phyloP scores from a whole-genome alignment of 2,329 filamentous ascomycete genomes.

The Grosmannia serpens region DNA sequence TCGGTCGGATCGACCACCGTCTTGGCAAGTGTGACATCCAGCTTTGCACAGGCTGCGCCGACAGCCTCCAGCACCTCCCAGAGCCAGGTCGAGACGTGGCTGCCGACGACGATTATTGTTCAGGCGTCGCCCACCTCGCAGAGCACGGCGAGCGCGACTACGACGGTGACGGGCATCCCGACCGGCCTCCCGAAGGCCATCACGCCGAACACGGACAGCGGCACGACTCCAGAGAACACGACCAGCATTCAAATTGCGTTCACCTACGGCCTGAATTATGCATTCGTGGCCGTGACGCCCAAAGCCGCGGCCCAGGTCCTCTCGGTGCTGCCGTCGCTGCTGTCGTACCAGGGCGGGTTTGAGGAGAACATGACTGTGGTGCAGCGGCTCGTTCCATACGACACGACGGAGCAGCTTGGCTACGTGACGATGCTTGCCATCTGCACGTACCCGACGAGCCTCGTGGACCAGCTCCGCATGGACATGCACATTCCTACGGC shows the following conservation, averaged over 20 bases:
- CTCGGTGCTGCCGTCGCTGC: conserved; percentile 58
- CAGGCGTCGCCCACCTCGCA: conserved; percentile 33
- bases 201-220: conserved; percentile 47
- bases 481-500: conserved; percentile 63
- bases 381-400: conserved; percentile 61
- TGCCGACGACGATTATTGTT: conserved; percentile 51
- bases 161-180: conserved; percentile 44
- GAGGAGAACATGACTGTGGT: conserved; percentile 44
- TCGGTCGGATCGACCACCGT: neutral
- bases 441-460: conserved; percentile 53
- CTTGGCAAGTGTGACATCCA: neutral
- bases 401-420: conserved; percentile 55
- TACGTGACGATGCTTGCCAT: conserved; percentile 76
- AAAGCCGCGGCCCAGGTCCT: conserved; percentile 79
- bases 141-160: conserved; percentile 24
- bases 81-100: conserved; percentile 21
- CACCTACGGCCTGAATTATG: conserved; percentile 67
- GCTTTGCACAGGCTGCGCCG: neutral
- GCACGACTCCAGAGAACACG: conserved; percentile 46
- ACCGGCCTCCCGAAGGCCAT: conserved; percentile 64
- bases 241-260: conserved; percentile 78
- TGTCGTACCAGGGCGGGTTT: conserved; percentile 54
- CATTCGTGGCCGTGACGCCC: conserved; percentile 62
- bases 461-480: conserved; percentile 55
- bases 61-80: neutral